Conservation (phyloP, 768 basidiomycete species). For the Termitomyces sp. region DNA sequence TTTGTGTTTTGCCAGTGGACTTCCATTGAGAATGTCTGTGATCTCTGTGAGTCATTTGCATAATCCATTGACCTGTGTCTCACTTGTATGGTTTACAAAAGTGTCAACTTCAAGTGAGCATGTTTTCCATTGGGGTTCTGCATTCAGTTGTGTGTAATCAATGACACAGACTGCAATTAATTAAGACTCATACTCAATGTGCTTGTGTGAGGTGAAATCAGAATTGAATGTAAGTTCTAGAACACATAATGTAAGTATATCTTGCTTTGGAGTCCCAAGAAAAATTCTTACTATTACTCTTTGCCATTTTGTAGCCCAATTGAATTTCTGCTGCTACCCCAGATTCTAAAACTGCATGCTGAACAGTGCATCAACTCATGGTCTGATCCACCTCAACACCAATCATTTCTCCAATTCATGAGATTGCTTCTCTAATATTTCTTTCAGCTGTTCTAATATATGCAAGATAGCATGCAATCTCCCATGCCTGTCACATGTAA, state of each 20-base stretch:
- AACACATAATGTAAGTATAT: neutral
- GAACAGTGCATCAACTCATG: neutral
- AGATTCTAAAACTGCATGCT: neutral
- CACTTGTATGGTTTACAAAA: neutral
- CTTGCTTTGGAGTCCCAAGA: neutral
- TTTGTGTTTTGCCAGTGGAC: neutral
- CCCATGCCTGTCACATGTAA: neutral
- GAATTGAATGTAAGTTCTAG: neutral
- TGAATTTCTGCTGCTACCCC: slow-evolving; percentile 16
- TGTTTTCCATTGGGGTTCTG: neutral
- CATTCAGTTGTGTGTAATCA: neutral
- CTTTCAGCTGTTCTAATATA: neutral
- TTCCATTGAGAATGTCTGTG: neutral
- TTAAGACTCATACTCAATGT: neutral
- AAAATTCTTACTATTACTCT: neutral
- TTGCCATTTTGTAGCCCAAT: slow-evolving; percentile 9
- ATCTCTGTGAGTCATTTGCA: neutral
- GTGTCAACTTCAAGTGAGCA: neutral
- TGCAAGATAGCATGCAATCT: neutral
- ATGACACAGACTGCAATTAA: neutral
- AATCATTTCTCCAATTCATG: neutral
- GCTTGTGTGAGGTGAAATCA: neutral
- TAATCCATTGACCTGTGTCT: neutral
- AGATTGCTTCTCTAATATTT: neutral
- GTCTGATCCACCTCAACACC: neutral